phyloP scores from a whole-genome alignment of 129 eudicot species.

The Smallanthus sonchifolius region DNA sequence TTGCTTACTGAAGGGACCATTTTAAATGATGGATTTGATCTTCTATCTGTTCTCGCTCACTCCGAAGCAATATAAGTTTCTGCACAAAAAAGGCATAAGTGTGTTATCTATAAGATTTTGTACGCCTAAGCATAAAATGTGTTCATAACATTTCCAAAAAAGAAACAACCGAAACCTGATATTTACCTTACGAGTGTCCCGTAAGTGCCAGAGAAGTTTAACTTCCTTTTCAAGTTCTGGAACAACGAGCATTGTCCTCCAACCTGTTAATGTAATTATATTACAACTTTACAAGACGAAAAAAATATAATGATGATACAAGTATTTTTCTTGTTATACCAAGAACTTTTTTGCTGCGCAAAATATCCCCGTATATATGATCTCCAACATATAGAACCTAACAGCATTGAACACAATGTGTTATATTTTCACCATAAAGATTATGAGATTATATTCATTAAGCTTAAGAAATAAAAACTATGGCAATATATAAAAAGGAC shows the following conservation, averaged over 20 bases:
- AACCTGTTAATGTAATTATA: conserved; percentile 48
- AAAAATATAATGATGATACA: background rate
- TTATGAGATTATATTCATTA: background rate
- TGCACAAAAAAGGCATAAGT: conserved; percentile 13
- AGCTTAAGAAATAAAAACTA: background rate
- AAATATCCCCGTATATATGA: conserved; percentile 94
- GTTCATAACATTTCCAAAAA: background rate
- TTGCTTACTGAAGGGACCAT: conserved; percentile 70
- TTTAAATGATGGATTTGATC: conserved; percentile 77
- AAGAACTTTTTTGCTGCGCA: conserved; percentile 88
- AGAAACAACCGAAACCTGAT: background rate
- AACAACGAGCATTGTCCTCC: conserved; percentile 99
- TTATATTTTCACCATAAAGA: background rate
- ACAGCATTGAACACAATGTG: conserved; percentile 16
- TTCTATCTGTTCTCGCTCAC: conserved; percentile 71
- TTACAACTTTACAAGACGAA: background rate
- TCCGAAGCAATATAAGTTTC: conserved; percentile 75
- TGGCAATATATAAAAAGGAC: conserved; percentile 9
- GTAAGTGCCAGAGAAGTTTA: conserved; percentile 62
- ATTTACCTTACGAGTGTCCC: conserved; percentile 83
- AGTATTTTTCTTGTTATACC: conserved; percentile 41
- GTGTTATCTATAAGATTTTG: conserved; percentile 1
- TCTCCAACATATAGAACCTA: conserved; percentile 99
- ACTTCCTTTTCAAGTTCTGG: conserved; percentile 99
- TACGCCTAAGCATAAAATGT: background rate